Evolutionary conservation across 768 basidiomycete species (phyloP).

Genomic region (Cubamyces sp.): DNA sequence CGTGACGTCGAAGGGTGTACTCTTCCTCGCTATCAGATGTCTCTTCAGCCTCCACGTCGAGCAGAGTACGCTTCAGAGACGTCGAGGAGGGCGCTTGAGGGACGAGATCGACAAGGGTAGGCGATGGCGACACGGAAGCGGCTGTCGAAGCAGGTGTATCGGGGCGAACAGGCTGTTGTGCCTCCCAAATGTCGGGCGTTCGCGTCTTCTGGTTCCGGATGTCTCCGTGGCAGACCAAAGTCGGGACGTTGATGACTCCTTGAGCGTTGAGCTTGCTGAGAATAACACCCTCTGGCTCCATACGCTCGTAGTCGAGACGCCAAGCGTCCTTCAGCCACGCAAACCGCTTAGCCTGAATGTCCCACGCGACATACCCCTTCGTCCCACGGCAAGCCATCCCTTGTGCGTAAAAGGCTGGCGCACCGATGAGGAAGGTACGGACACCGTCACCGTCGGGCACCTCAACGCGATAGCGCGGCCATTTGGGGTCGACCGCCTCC

Average conservation of each 20-base stretch:
- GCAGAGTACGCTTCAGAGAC: background rate
- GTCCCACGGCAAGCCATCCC: slow-evolving; percentile 4
- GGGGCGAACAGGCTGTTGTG: background rate
- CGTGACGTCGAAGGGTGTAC: background rate
- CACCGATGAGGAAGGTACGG: slow-evolving; percentile 3
- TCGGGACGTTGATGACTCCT: slow-evolving; percentile 2
- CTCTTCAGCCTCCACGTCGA: background rate
- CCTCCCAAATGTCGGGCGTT: background rate
- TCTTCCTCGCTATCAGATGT: background rate
- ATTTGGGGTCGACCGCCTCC: background rate
- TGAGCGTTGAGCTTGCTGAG: background rate
- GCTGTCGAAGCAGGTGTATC: background rate
- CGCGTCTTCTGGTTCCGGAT: background rate
- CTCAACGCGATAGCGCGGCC: slow-evolving; percentile 11
- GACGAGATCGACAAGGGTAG: background rate
- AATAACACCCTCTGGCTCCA: slow-evolving; percentile 9
- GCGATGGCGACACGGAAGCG: background rate
- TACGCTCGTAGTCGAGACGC: background rate
- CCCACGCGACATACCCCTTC: slow-evolving; percentile 13
- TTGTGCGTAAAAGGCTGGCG: background rate
- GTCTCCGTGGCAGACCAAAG: slow-evolving; percentile 17
- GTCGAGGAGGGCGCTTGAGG: background rate
- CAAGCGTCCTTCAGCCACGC: slow-evolving; percentile 20
- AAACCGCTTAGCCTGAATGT: background rate
- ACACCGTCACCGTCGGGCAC: background rate